Evolutionary conservation across 2,329 filamentous ascomycete genomes (phyloP).

Genomic region (Claviceps capensis): DNA sequence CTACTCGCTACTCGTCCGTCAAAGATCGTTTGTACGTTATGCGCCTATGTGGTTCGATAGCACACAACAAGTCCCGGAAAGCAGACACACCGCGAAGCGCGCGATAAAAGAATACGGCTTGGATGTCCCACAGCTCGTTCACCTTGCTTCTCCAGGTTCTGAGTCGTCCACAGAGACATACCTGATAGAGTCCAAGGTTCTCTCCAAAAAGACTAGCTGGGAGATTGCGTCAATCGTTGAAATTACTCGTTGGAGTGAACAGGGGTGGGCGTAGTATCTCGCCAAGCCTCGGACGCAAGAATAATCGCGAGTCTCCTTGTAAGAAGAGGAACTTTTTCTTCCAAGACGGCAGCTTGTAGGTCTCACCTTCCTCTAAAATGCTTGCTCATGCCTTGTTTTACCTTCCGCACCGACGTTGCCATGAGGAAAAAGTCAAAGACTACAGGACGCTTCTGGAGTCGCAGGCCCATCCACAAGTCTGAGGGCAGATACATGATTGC

Average conservation of each 20-base stretch:
- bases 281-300: conserved; percentile 9
- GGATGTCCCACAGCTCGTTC: conserved; percentile 3
- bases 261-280: conserved; percentile 10
- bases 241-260: conserved; percentile 12
- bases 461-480: conserved; percentile 12
- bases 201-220: conserved; percentile 12
- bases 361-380: conserved; percentile 9
- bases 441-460: conserved; percentile 7
- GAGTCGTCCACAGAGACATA: conserved; percentile 11
- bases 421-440: conserved; percentile 5
- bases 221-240: conserved; percentile 6
- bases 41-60: not conserved
- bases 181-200: not conserved
- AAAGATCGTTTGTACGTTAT: too few relatives aligned
- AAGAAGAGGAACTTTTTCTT: conserved; percentile 8
- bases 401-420: conserved; percentile 9
- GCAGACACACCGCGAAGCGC: not conserved
- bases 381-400: conserved; percentile 11
- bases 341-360: conserved; percentile 7
- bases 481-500: conserved; percentile 9
- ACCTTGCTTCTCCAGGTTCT: conserved; percentile 8
- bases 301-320: conserved; percentile 12
- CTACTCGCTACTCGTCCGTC: not conserved
- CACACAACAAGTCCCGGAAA: not conserved
- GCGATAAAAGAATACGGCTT: not conserved